These are phyloP conservation scores for Puccinia sorghi DNA, from an alignment of 1,284 basidiomycete species.

Conservation along the genomic window DNA sequence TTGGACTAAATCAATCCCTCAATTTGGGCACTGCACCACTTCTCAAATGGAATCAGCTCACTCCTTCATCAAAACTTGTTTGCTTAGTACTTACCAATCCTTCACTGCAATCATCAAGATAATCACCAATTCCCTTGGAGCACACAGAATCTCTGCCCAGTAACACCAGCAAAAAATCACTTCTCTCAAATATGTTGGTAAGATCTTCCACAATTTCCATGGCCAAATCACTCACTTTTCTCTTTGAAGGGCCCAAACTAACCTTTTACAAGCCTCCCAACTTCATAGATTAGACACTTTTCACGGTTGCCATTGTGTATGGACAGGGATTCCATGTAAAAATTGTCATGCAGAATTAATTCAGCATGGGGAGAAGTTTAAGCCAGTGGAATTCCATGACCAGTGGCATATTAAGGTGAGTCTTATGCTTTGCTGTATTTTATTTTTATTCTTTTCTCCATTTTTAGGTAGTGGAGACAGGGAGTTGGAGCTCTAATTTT, in stretches of 20 bases:
- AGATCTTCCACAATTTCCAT: neutral
- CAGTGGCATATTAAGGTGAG: no score
- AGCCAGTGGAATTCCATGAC: neutral
- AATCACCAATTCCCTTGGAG: neutral
- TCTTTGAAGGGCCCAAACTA: neutral
- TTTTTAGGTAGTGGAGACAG: no score
- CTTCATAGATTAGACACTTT: no score
- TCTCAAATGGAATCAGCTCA: constrained; percentile 9
- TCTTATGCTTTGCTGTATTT: no score
- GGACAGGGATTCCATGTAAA: neutral
- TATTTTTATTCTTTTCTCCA: no score
- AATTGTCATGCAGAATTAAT: neutral
- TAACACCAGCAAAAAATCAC: constrained; percentile 1
- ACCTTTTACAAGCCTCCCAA: neutral
- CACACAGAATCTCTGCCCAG: neutral
- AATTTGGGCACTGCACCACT: neutral
- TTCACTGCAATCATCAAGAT: neutral
- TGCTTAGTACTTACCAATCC: neutral
- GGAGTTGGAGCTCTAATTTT: no score
- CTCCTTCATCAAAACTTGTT: neutral
- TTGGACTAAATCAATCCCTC: neutral
- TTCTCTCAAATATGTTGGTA: neutral
- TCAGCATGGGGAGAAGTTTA: neutral
- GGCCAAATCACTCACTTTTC: constrained; percentile 5
- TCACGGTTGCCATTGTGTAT: neutral